Evolutionary conservation across 2,329 filamentous ascomycete genomes (phyloP).

Genomic region (Albifimbria verrucaria): DNA sequence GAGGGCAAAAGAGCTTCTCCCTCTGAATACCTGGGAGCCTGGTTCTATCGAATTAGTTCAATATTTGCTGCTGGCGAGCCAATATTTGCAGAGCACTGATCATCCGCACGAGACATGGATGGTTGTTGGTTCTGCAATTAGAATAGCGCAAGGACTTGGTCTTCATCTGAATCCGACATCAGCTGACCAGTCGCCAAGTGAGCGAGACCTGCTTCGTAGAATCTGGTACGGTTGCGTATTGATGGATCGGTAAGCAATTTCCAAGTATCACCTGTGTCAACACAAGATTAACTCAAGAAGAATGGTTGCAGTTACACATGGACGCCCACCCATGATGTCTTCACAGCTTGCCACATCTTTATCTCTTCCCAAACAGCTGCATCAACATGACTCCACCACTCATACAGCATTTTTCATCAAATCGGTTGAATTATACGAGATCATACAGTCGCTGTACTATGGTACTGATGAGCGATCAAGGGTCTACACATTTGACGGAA

Average conservation of each 20-base stretch:
- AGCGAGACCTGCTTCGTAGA: constrained; percentile 23
- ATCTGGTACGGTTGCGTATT: constrained; percentile 35
- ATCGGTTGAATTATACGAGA: constrained; percentile 33
- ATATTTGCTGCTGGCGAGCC: constrained; percentile 42
- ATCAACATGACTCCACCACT: background rate
- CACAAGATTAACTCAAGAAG: constrained; percentile 13
- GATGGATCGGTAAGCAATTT: constrained; percentile 31
- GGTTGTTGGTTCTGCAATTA: constrained; percentile 40
- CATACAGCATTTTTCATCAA: constrained; percentile 30
- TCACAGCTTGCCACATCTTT: constrained; percentile 20
- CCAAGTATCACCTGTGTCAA: background rate
- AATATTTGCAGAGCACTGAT: constrained; percentile 47
- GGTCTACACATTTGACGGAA: constrained; percentile 5
- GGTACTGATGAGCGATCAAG: constrained; percentile 6
- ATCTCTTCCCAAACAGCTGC: constrained; percentile 18
- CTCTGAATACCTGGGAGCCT: constrained; percentile 38
- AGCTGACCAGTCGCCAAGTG: constrained; percentile 14
- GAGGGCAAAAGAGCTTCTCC: constrained; percentile 38
- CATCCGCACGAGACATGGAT: constrained; percentile 48
- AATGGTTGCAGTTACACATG: constrained; percentile 32
- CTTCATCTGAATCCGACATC: constrained; percentile 39
- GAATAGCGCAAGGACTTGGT: constrained; percentile 43
- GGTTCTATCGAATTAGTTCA: constrained; percentile 42
- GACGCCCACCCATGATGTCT: constrained; percentile 32
- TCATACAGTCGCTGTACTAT: constrained; percentile 29